A percentile compares a stretch with the other conserved stretches of the same genome.
phyloP scores from a whole-genome alignment of 73 alveolate species.

The Uronychia setigera region DNA sequence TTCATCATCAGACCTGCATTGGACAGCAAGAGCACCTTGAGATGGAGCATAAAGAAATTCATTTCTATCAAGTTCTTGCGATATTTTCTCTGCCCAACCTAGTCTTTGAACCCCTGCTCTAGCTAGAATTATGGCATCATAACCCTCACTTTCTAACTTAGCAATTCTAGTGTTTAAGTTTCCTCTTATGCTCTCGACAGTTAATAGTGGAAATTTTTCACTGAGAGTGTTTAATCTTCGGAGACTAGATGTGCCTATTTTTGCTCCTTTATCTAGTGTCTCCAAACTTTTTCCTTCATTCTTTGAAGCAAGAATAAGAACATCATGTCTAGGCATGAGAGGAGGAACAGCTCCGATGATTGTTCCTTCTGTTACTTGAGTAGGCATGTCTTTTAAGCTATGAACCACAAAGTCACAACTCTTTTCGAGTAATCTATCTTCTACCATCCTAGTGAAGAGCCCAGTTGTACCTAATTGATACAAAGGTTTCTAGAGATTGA shows the following conservation, averaged over 20 bases:
- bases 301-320: neutral
- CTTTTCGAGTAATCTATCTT: slow-evolving; percentile 50
- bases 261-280: slow-evolving; percentile 47
- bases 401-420: slow-evolving; percentile 75
- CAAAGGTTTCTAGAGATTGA: slow-evolving; percentile 56
- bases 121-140: slow-evolving; percentile 79
- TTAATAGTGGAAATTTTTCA: slow-evolving; percentile 52
- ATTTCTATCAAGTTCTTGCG: slow-evolving; percentile 49
- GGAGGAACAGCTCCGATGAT: slow-evolving; percentile 65
- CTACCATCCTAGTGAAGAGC: slow-evolving; percentile 69
- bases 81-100: slow-evolving; percentile 59
- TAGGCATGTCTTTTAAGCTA: slow-evolving; percentile 77
- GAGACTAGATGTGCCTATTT: slow-evolving; percentile 70
- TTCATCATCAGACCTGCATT: slow-evolving; percentile 66
- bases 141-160: slow-evolving; percentile 61
- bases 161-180: slow-evolving; percentile 68
- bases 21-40: slow-evolving; percentile 77
- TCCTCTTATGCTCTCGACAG: slow-evolving; percentile 62
- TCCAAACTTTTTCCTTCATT: slow-evolving; percentile 21
- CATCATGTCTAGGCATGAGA: slow-evolving; percentile 24
- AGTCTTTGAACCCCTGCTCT: slow-evolving; percentile 77
- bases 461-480: slow-evolving; percentile 71
- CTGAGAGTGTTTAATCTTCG: slow-evolving; percentile 66
- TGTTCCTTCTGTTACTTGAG: slow-evolving; percentile 39
- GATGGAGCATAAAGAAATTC: slow-evolving; percentile 76